phyloP scores from a whole-genome alignment of 352 stramenopile species.

The Phytopythium delawarense region DNA sequence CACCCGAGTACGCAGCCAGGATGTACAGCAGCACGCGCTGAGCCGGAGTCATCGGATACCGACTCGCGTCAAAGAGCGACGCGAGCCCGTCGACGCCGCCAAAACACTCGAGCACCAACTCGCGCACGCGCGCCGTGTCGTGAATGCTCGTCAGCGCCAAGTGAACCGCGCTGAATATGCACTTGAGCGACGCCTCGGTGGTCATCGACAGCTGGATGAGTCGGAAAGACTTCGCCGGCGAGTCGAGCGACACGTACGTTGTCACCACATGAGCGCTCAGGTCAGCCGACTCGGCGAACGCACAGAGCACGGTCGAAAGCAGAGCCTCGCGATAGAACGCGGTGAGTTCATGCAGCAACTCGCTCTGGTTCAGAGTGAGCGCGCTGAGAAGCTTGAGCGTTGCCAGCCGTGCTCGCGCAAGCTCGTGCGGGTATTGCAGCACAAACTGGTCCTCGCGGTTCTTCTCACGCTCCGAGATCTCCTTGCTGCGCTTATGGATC shows the following conservation, averaged over 20 bases:
- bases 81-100: constrained; percentile 51
- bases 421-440: constrained; percentile 32
- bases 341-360: constrained; percentile 48
- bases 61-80: constrained; percentile 55
- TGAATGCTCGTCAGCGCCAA: constrained; percentile 36
- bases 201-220: constrained; percentile 48
- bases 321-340: constrained; percentile 60
- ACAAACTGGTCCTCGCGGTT: constrained; percentile 39
- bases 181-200: constrained; percentile 42
- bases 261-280: constrained; percentile 52
- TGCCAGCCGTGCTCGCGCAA: constrained; percentile 33
- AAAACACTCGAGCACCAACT: constrained; percentile 58
- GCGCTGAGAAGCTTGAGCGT: constrained; percentile 44
- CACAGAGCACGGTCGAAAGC: constrained; percentile 45
- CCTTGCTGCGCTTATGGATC: constrained; percentile 44
- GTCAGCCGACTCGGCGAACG: constrained; percentile 44
- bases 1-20: constrained; percentile 42
- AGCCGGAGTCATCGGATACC: constrained; percentile 39
- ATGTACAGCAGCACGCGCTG: constrained; percentile 64
- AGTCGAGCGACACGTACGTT: constrained; percentile 44
- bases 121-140: constrained; percentile 38
- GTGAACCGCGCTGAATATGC: constrained; percentile 31
- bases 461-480: constrained; percentile 22
- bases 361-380: constrained; percentile 33
- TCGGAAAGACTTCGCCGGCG: constrained; percentile 39